Evolutionary conservation across 192 early-diverging fungal genomes (phyloP).

Genomic region (Coemansia sp.): DNA sequence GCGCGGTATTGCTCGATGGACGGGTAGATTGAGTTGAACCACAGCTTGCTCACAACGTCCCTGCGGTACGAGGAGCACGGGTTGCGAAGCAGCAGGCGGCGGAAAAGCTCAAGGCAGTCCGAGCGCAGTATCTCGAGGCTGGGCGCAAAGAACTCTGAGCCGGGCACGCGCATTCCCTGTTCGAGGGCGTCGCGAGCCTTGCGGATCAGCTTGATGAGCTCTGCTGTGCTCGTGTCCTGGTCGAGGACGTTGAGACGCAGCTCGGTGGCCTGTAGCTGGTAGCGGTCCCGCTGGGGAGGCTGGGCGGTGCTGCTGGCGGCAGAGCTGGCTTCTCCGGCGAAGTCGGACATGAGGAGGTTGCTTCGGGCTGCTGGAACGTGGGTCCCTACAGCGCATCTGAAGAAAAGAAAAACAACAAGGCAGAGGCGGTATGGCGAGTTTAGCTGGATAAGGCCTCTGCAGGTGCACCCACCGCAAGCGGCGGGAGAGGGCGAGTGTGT

Average conservation of each 20-base stretch:
- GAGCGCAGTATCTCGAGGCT: slow-evolving; percentile 27
- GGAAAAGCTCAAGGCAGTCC: slow-evolving; percentile 38
- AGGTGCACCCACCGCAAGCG: no score
- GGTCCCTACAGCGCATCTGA: no score
- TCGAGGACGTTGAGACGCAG: not conserved
- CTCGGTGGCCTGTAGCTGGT: not conserved
- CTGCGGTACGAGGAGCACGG: slow-evolving; percentile 44
- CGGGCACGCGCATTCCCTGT: slow-evolving; percentile 10
- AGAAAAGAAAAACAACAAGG: not conserved
- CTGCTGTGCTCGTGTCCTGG: slow-evolving; percentile 27
- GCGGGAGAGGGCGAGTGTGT: no score
- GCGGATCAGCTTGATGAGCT: slow-evolving; percentile 42
- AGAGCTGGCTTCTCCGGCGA: not conserved
- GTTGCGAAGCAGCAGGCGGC: slow-evolving; percentile 39
- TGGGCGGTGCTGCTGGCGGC: not conserved
- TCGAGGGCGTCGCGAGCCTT: slow-evolving; percentile 26
- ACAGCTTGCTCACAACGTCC: slow-evolving; percentile 44
- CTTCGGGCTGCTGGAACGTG: no score
- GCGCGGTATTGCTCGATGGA: slow-evolving; percentile 44
- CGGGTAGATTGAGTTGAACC: slow-evolving; percentile 38
- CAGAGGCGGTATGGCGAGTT: no score
- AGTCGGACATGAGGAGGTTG: not conserved
- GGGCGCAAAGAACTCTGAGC: slow-evolving; percentile 28
- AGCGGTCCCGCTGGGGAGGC: not conserved
- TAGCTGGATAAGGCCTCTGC: no score